phyloP scores from a whole-genome alignment of 2,329 filamentous ascomycete species.

The Aspergillus quadrilineatus region DNA sequence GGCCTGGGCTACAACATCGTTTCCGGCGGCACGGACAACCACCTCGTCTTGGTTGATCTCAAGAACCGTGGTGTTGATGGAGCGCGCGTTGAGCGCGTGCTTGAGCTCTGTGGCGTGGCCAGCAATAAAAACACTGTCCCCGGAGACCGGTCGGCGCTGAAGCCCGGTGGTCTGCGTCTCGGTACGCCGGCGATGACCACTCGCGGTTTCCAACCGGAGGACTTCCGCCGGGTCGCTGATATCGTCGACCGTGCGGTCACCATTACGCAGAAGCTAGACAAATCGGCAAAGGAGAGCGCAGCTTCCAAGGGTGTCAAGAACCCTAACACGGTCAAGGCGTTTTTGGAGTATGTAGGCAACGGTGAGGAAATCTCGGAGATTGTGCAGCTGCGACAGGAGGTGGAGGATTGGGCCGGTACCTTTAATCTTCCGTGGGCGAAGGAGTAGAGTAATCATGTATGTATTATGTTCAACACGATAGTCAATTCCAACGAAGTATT shows the following conservation, averaged over 20 bases:
- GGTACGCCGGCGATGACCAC: constrained; percentile 98
- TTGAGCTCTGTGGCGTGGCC: constrained; percentile 93
- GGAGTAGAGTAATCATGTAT: constrained; percentile 48
- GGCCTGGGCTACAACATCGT: constrained; percentile 90
- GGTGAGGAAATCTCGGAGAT: constrained; percentile 79
- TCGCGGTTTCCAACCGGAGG: constrained; percentile 81
- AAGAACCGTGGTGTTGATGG: constrained; percentile 85
- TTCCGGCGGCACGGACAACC: constrained; percentile 92
- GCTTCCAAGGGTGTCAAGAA: constrained; percentile 85
- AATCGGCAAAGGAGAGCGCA: constrained; percentile 66
- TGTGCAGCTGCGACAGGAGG: constrained; percentile 82
- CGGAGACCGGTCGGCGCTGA: constrained; percentile 88
- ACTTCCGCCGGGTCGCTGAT: constrained; percentile 83
- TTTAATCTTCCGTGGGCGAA: constrained; percentile 85
- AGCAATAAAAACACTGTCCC: constrained; percentile 99
- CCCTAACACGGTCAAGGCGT: constrained; percentile 98
- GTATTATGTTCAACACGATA: constrained; percentile 20
- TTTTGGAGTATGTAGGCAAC: constrained; percentile 83
- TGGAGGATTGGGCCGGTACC: constrained; percentile 78
- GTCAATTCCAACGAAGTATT: not conserved
- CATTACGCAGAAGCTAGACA: constrained; percentile 75
- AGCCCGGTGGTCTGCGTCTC: constrained; percentile 89
- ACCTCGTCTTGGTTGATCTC: constrained; percentile 94
- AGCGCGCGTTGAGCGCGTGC: constrained; percentile 83
- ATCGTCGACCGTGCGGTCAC: constrained; percentile 81